These are phyloP conservation scores for Casuarina equisetifolia DNA, from an alignment of 306 rosid species.

Conservation along the genomic window DNA sequence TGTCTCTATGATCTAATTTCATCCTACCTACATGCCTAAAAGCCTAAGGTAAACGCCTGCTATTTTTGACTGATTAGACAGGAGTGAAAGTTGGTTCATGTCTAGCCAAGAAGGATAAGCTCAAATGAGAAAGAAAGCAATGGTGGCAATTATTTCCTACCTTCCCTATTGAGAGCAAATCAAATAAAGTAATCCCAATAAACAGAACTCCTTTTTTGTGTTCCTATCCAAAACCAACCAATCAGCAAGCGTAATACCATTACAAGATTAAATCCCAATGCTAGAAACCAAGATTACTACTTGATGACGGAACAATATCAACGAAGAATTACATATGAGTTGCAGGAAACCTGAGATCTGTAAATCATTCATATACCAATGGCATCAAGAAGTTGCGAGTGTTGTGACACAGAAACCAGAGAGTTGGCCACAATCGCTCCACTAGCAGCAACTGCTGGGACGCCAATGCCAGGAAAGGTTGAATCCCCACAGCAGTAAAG, in stretches of 20 bases:
- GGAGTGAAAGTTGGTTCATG: no score
- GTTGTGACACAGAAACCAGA: conserved; percentile 73
- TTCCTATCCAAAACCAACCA: not conserved
- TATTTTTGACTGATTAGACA: no score
- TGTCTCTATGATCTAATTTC: no score
- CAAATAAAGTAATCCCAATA: not conserved
- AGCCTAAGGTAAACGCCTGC: no score
- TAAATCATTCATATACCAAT: conserved; percentile 63
- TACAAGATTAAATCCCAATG: not conserved
- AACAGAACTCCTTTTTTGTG: not conserved
- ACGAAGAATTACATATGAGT: not conserved
- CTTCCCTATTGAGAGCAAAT: not conserved
- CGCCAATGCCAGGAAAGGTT: conserved; percentile 95
- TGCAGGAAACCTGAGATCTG: not conserved
- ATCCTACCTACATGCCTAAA: no score
- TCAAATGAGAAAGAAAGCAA: not conserved
- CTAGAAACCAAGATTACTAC: not conserved
- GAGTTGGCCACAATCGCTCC: conserved; percentile 96
- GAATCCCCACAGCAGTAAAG: conserved; percentile 93
- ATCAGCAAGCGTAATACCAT: not conserved
- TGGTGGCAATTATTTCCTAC: not conserved
- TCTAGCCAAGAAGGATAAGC: no score
- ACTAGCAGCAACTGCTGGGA: conserved; percentile 97
- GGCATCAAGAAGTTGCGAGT: conserved; percentile 85
- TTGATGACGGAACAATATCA: not conserved